A percentile compares a stretch with the other conserved stretches of the same genome.
Evolutionary conservation across 2,329 filamentous ascomycete genomes (phyloP).

Genomic region (Trichoderma guizhouense): DNA sequence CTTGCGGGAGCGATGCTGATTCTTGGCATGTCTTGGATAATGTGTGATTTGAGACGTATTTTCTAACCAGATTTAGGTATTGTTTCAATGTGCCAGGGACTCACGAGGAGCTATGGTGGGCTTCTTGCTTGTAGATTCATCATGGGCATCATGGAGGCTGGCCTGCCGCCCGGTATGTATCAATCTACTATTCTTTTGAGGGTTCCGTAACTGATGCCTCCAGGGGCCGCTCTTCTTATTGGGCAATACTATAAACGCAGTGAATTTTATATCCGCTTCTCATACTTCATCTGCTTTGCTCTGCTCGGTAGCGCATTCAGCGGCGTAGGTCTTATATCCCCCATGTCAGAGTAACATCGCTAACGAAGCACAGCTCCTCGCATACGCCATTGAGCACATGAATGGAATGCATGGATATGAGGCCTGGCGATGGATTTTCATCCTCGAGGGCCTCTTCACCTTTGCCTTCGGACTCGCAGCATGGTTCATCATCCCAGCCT

Average conservation of each 20-base stretch:
- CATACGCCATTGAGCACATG: conserved; percentile 48
- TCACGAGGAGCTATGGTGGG: neutral
- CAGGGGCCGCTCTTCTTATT: neutral
- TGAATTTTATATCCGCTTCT: neutral
- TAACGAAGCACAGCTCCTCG: conserved; percentile 29
- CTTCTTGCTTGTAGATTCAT: neutral
- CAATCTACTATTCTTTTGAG: neutral
- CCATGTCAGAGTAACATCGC: neutral
- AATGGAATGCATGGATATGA: conserved; percentile 41
- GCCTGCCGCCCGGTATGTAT: neutral
- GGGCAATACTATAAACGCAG: neutral
- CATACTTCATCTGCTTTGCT: conserved; percentile 1
- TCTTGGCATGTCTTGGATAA: neutral
- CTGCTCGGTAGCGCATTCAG: neutral
- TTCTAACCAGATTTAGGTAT: neutral
- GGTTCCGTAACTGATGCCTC: neutral
- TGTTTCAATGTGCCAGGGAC: neutral
- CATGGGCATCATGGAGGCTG: neutral
- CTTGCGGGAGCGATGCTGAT: neutral
- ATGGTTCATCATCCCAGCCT: neutral
- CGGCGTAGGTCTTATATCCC: neutral
- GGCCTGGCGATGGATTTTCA: conserved; percentile 50
- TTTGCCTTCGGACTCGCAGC: neutral
- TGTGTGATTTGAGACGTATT: neutral
- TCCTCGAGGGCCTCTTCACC: conserved; percentile 42